A percentile compares a stretch with the other conserved stretches of the same genome.
Evolutionary conservation across 768 basidiomycete species (phyloP).

Genomic region (Lyophyllum semitale): DNA sequence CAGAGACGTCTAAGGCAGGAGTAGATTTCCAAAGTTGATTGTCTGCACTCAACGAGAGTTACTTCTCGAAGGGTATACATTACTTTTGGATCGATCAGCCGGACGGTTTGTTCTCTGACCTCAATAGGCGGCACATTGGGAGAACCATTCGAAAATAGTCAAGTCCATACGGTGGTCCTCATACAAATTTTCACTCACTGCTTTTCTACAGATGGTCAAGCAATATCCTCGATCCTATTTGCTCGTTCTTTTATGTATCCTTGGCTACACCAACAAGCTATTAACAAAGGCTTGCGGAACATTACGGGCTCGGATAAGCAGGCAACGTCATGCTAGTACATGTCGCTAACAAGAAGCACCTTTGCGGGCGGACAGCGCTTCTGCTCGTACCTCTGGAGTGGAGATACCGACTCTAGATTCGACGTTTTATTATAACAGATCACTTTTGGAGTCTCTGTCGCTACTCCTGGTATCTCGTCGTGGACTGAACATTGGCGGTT

Average conservation of each 20-base stretch:
- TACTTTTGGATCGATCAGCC: slow-evolving; percentile 42
- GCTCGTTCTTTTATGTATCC: slow-evolving; percentile 37
- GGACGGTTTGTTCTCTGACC: slow-evolving; percentile 24
- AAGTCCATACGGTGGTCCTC: not conserved
- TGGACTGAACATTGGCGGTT: slow-evolving; percentile 41
- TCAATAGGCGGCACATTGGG: slow-evolving; percentile 34
- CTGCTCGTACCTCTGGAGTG: slow-evolving; percentile 40
- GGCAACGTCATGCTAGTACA: slow-evolving; percentile 29
- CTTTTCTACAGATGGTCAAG: slow-evolving; percentile 27
- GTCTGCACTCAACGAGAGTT: slow-evolving; percentile 29
- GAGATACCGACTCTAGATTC: slow-evolving; percentile 35
- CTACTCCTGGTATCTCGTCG: slow-evolving; percentile 36
- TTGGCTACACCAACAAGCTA: slow-evolving; percentile 39
- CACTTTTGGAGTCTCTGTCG: slow-evolving; percentile 33
- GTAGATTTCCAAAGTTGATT: slow-evolving; percentile 84
- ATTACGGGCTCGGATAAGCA: slow-evolving; percentile 23
- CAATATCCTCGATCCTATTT: slow-evolving; percentile 30
- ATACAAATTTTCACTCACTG: not conserved
- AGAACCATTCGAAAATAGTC: slow-evolving; percentile 36
- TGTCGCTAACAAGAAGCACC: slow-evolving; percentile 37
- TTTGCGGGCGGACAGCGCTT: slow-evolving; percentile 37
- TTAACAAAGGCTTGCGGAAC: slow-evolving; percentile 36
- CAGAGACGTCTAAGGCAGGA: slow-evolving; percentile 81
- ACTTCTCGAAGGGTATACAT: slow-evolving; percentile 36
- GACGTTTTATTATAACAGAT: slow-evolving; percentile 36